These are phyloP conservation scores for Epichloe hybrida DNA, from an alignment of 2,329 filamentous ascomycete genomes.

Conservation along the genomic window DNA sequence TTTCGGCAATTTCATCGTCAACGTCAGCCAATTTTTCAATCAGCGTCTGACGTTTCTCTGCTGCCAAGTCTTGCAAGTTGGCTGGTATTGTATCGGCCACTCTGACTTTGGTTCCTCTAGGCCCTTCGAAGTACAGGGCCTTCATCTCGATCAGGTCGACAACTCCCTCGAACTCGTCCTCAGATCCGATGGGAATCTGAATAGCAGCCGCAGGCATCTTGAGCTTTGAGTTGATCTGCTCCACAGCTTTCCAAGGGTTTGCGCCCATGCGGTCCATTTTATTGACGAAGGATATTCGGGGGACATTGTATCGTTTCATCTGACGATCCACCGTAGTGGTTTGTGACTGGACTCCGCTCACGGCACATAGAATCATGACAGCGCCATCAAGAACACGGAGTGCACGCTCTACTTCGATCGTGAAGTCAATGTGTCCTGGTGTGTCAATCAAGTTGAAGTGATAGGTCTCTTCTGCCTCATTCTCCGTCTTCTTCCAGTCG, in stretches of 20 bases:
- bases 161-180: slow-evolving; percentile 85
- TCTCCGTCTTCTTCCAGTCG: slow-evolving; percentile 82
- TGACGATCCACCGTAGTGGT: slow-evolving; percentile 97
- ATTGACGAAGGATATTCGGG: slow-evolving; percentile 86
- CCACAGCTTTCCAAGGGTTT: slow-evolving; percentile 93
- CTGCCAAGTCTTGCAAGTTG: slow-evolving; percentile 60
- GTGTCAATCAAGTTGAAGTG: slow-evolving; percentile 99
- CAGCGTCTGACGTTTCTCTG: slow-evolving; percentile 71
- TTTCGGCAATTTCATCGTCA: slow-evolving; percentile 92
- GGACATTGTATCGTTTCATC: slow-evolving; percentile 99
- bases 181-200: slow-evolving; percentile 84
- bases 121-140: slow-evolving; percentile 82
- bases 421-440: slow-evolving; percentile 97
- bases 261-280: slow-evolving; percentile 99
- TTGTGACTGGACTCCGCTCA: slow-evolving; percentile 93
- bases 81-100: slow-evolving; percentile 68
- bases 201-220: slow-evolving; percentile 86
- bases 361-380: slow-evolving; percentile 96
- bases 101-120: slow-evolving; percentile 63
- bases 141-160: slow-evolving; percentile 89
- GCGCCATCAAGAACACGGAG: slow-evolving; percentile 90
- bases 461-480: slow-evolving; percentile 78
- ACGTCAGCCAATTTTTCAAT: slow-evolving; percentile 96
- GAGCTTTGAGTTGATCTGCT: slow-evolving; percentile 94
- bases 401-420: slow-evolving; percentile 94